Conservation (phyloP, 805 yeast genomes). For the Pichia deserticola region DNA sequence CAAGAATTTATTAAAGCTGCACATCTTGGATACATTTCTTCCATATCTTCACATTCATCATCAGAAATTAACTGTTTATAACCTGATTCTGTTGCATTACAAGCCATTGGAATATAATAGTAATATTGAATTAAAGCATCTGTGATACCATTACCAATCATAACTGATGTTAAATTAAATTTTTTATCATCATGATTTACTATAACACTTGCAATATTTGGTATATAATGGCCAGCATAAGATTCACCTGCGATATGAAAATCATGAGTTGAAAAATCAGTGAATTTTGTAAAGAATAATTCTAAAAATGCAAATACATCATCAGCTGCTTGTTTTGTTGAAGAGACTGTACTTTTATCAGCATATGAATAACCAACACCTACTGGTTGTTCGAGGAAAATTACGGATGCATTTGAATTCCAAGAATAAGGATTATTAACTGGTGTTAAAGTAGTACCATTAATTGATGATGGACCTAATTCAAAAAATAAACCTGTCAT, state of each 20-base stretch:
- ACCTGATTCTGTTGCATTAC: constrained; percentile 73
- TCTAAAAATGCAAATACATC: constrained; percentile 76
- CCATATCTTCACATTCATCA: constrained; percentile 71
- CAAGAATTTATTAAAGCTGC: constrained; percentile 67
- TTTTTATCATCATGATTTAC: constrained; percentile 48
- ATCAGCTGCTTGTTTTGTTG: constrained; percentile 75
- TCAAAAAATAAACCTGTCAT: constrained; percentile 82
- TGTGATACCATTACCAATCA: constrained; percentile 89
- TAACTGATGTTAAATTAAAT: constrained; percentile 64
- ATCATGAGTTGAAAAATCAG: constrained; percentile 41
- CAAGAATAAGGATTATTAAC: constrained; percentile 69
- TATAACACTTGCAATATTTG: constrained; percentile 79
- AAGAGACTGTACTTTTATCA: constrained; percentile 42
- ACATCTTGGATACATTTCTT: constrained; percentile 68
- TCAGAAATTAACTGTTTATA: constrained; percentile 65
- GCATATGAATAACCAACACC: constrained; percentile 70
- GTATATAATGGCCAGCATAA: constrained; percentile 92
- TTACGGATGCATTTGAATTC: constrained; percentile 79
- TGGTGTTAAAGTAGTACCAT: constrained; percentile 50
- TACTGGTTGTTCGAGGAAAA: constrained; percentile 84
- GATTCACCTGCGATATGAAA: constrained; percentile 93
- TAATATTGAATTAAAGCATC: constrained; percentile 77
- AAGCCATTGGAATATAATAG: constrained; percentile 87
- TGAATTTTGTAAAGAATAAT: constrained; percentile 71
- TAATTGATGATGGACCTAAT: constrained; percentile 70